Evolutionary conservation across 2,329 filamentous ascomycete genomes (phyloP).

Genomic region (Cladophialophora immunda): DNA sequence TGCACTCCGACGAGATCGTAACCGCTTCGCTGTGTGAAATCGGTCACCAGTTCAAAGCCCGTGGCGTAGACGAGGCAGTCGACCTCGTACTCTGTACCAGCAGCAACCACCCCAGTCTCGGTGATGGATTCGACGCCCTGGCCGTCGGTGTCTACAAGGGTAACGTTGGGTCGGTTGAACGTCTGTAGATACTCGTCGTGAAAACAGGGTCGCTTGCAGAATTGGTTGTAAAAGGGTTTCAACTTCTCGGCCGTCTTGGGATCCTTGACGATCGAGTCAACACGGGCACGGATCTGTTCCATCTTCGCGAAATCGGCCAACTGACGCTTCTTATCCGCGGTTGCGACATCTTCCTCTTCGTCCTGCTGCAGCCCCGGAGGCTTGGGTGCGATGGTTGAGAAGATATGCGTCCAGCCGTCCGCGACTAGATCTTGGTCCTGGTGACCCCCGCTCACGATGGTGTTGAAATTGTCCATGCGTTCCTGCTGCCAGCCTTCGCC

Average conservation of each 20-base stretch:
- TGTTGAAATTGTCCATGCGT: slow-evolving; percentile 45
- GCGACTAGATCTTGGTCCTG: slow-evolving; percentile 40
- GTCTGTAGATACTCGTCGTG: slow-evolving; percentile 64
- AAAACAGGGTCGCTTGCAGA: slow-evolving; percentile 73
- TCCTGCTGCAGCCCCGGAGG: slow-evolving; percentile 22
- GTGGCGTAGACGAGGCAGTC: slow-evolving; percentile 59
- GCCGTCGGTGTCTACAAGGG: slow-evolving; percentile 67
- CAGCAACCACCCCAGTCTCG: slow-evolving; percentile 56
- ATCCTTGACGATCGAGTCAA: slow-evolving; percentile 62
- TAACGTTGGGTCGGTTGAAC: slow-evolving; percentile 68
- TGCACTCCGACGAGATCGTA: slow-evolving; percentile 43
- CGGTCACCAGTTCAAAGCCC: slow-evolving; percentile 48
- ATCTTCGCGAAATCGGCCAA: slow-evolving; percentile 36
- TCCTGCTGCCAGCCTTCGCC: slow-evolving; percentile 45
- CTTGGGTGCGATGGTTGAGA: too few species aligned
- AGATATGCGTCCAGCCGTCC: slow-evolving; percentile 45
- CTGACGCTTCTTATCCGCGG: slow-evolving; percentile 27
- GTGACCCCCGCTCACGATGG: slow-evolving; percentile 38
- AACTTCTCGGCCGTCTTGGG: slow-evolving; percentile 60
- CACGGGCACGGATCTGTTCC: slow-evolving; percentile 50
- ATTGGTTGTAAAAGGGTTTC: slow-evolving; percentile 67
- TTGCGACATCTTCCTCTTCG: slow-evolving; percentile 15
- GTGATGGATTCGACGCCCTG: slow-evolving; percentile 61
- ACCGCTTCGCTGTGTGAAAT: slow-evolving; percentile 29
- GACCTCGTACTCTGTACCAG: slow-evolving; percentile 57